phyloP scores from a whole-genome alignment of 345 rosid genomes.

The Isatis tinctoria region DNA sequence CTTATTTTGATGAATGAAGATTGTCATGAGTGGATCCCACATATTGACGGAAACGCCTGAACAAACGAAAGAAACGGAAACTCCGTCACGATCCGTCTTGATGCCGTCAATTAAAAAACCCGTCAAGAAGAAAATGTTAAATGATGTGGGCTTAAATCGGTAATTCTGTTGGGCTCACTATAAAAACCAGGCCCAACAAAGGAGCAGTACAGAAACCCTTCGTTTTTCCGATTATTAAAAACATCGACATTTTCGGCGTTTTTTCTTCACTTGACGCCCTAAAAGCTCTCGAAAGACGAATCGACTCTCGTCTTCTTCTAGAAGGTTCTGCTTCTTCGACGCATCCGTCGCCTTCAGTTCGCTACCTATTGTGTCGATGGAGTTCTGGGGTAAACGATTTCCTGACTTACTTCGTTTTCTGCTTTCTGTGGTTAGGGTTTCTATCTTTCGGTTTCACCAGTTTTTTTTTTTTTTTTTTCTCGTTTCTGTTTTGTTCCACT shows the following conservation, averaged over 20 bases:
- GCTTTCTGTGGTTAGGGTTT: neutral
- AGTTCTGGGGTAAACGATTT: conserved; percentile 54
- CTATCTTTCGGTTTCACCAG: neutral
- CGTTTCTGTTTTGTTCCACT: neutral
- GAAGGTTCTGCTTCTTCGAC: conserved; percentile 16
- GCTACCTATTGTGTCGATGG: conserved; percentile 30
- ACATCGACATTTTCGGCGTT: neutral
- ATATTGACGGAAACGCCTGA: conserved; percentile 7
- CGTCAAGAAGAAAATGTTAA: neutral
- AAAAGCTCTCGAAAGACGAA: neutral
- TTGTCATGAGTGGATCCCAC: conserved; percentile 12
- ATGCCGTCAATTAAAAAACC: neutral
- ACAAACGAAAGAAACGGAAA: neutral
- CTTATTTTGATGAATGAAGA: conserved; percentile 5
- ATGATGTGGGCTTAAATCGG: neutral
- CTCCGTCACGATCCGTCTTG: neutral
- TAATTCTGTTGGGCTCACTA: neutral
- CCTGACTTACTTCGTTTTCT: neutral
- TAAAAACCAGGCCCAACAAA: neutral
- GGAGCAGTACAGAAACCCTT: neutral
- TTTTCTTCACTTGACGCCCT: neutral
- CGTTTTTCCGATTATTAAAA: neutral
- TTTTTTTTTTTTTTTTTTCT: neutral
- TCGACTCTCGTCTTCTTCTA: conserved; percentile 15
- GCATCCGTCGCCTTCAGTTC: conserved; percentile 18